Evolutionary conservation across 108 stramenopile genomes (phyloP).

Genomic region (Schizochytrium sp.): DNA sequence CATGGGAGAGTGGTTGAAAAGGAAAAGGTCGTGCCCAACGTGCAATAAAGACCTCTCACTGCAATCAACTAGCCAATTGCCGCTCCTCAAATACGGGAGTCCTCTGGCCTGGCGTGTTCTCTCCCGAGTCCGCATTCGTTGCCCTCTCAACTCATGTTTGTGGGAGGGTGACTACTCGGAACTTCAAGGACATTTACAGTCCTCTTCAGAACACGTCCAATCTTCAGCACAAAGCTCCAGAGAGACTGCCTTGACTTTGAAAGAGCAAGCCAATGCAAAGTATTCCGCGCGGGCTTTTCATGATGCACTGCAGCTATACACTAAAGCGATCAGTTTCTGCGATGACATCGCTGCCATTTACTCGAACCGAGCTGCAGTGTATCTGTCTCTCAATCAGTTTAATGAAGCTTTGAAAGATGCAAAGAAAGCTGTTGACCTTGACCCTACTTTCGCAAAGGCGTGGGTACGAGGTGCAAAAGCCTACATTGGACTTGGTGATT

Average conservation of each 20-base stretch:
- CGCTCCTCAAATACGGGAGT: not conserved
- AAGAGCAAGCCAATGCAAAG: conserved; percentile 74
- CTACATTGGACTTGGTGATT: not conserved
- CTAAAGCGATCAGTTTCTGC: conserved; percentile 68
- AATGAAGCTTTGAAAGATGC: conserved; percentile 20
- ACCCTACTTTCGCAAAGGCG: conserved; percentile 1
- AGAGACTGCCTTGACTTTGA: conserved; percentile 68
- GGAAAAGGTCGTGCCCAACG: conserved; percentile 7
- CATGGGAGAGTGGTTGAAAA: not conserved
- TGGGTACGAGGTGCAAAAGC: conserved; percentile 44
- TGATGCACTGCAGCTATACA: conserved; percentile 73
- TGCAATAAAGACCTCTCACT: not conserved
- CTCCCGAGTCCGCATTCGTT: conserved; percentile 2
- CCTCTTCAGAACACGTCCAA: conserved; percentile 46
- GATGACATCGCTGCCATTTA: not conserved
- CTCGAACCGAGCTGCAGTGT: conserved; percentile 61
- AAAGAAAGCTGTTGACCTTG: not conserved
- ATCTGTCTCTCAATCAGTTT: not conserved
- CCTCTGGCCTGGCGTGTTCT: conserved; percentile 63
- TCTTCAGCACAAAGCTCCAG: not conserved
- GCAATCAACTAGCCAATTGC: not conserved
- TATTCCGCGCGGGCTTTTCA: conserved; percentile 68
- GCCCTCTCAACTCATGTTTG: conserved; percentile 66
- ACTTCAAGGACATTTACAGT: conserved; percentile 73
- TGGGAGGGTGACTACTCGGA: conserved; percentile 79